Evolutionary conservation across 352 stramenopile genomes (phyloP), one percentile per base, ranked within the genome.

Genomic region (Phytophthora europaea): DNA sequence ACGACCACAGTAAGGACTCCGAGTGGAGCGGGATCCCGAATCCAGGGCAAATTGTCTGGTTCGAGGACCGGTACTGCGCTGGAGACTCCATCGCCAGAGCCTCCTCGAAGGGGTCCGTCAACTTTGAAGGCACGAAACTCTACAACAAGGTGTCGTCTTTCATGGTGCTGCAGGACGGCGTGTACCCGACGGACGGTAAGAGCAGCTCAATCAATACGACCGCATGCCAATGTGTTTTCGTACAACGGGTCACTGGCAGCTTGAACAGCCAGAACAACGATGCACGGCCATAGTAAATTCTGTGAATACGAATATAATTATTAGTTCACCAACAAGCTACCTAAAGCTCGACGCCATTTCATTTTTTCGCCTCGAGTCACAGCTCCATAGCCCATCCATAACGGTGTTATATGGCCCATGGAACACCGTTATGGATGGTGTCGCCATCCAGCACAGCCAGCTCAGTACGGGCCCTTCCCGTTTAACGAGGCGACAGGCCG

Each of bases 91-190:
- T 55, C 4, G 36, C 55, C 18, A 47, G 9, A 20, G 20, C 2
- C 26, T 23, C 2, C 9, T 36, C 63, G 1, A 58, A 53, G 10
- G 36, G 54, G 13, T 59, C 43, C 22, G 60, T 43, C 43, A 22
- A 71, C 56, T 61, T 71, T 10, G 36, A 31, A 34, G 64, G 15
- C 55, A 61, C 54, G 8, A 57, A 47, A 15, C 31, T 71, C 22
- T 60, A 48, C 55, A 57, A 65, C 20, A 65, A 54, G 22, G 47
- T 61, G 33, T 71, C 64, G 55, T 60, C 64, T 1, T 71, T 65
- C 47, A 59, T 61, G 55, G 64, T 71, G 22, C 38, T n/a, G 18
- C 36, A 62, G 26, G 33, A 56, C 33, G 36, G 56, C 23, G 10
- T 63, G 33, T 52, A 47, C 40, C 40, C 40, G 40, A 48, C 40